Percentiles rank a stretch among this genome's conserved stretches.
These are phyloP conservation scores for Sugiyamaella novakii DNA, from an alignment of 1,139 yeast species.

Conservation along the genomic window DNA sequence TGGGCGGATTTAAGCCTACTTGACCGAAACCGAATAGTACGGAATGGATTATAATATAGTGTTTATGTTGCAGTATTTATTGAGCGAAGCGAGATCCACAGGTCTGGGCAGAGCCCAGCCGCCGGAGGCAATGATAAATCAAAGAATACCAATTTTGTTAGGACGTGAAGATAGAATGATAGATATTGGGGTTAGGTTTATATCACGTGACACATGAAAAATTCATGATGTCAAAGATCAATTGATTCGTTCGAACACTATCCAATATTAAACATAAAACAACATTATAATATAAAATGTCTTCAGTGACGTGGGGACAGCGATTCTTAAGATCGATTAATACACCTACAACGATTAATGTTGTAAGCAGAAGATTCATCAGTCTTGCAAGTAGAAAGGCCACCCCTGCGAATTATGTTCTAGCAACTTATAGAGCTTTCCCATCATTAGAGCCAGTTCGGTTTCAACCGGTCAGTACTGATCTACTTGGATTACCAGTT, in stretches of 20 bases:
- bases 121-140: not conserved
- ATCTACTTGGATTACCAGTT: constrained; percentile 68
- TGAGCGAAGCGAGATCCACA: not conserved
- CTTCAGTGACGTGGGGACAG: constrained; percentile 9
- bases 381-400: constrained; percentile 31
- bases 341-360: not conserved
- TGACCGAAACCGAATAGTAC: too few species aligned
- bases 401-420: constrained; percentile 70
- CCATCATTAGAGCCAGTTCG: constrained; percentile 87
- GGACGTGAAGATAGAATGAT: not conserved
- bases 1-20: not conserved
- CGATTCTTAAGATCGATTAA: not conserved
- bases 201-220: constrained; percentile 18
- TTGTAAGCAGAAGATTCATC: constrained; percentile 3
- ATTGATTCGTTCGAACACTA: too few species aligned
- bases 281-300: not conserved
- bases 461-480: constrained; percentile 72
- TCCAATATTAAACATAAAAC: too few species aligned
- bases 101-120: not conserved
- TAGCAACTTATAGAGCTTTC: constrained; percentile 79
- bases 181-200: not conserved
- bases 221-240: constrained; percentile 5
- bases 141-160: too few species aligned
- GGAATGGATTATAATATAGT: too few species aligned
- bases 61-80: too few species aligned